Conservation (phyloP, 306 rosid species). For the Senna tora region DNA sequence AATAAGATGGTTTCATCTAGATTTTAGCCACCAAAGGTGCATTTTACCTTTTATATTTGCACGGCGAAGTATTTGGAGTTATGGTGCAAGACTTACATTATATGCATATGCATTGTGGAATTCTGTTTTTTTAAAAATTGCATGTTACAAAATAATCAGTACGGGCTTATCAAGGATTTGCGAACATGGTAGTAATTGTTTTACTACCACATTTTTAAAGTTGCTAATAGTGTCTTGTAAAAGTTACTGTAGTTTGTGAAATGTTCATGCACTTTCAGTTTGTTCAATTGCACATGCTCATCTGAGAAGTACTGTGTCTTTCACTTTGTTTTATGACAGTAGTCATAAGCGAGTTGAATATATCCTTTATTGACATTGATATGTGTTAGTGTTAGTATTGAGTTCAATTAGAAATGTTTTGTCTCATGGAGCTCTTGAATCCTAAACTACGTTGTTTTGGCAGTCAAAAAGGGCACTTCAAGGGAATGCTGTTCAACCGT, state of each 20-base stretch:
- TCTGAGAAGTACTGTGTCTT: not conserved
- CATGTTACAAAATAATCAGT: too few species aligned
- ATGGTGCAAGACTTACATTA: too few species aligned
- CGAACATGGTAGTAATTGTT: too few species aligned
- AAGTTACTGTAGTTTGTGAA: too few species aligned
- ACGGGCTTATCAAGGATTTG: too few species aligned
- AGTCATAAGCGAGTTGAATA: slow-evolving; percentile 5
- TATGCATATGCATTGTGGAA: too few species aligned
- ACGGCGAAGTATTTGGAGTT: too few species aligned
- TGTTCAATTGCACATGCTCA: not conserved
- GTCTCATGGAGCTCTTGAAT: slow-evolving; percentile 11
- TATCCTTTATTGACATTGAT: not conserved
- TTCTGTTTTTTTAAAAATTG: too few species aligned
- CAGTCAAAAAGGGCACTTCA: slow-evolving; percentile 89
- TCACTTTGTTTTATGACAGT: not conserved
- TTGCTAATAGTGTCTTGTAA: too few species aligned
- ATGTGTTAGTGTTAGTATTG: slow-evolving; percentile 19
- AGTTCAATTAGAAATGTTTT: slow-evolving; percentile 19
- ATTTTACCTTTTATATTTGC: too few species aligned
- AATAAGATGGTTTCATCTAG: too few species aligned
- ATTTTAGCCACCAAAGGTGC: too few species aligned
- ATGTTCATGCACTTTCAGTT: not conserved
- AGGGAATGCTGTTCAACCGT: slow-evolving; percentile 78
- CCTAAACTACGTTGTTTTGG: slow-evolving; percentile 34
- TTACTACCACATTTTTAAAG: not conserved